These are phyloP conservation scores for Hydnomerulius pinastri DNA, from an alignment of 768 basidiomycete genomes.

Conservation along the genomic window DNA sequence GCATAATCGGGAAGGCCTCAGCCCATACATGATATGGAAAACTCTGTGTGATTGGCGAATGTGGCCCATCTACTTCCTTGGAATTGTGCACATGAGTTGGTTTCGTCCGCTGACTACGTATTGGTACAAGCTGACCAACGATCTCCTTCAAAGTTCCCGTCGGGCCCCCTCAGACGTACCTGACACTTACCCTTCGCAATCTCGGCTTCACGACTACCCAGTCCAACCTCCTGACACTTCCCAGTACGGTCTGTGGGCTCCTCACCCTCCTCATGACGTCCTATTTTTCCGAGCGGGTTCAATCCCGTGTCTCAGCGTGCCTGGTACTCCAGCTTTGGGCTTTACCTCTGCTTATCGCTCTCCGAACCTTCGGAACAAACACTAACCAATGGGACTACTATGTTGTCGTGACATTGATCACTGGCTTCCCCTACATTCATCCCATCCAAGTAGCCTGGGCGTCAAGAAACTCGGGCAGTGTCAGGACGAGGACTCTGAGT, in stretches of 20 bases:
- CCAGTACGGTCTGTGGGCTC: slow-evolving; percentile 55
- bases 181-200: slow-evolving; percentile 61
- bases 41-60: slow-evolving; percentile 63
- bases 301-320: slow-evolving; percentile 56
- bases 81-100: neutral
- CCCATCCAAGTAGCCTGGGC: slow-evolving; percentile 55
- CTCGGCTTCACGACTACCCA: slow-evolving; percentile 65
- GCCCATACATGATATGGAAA: slow-evolving; percentile 49
- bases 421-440: slow-evolving; percentile 50
- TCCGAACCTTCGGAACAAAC: slow-evolving; percentile 48
- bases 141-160: slow-evolving; percentile 32
- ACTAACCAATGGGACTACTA: slow-evolving; percentile 61
- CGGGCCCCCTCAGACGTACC: slow-evolving; percentile 59
- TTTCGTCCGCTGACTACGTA: slow-evolving; percentile 1
- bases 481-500: slow-evolving; percentile 49
- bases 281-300: slow-evolving; percentile 54
- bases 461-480: slow-evolving; percentile 61
- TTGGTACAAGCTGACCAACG: too few relatives aligned
- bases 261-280: slow-evolving; percentile 48
- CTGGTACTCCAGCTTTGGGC: slow-evolving; percentile 63
- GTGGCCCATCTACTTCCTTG: slow-evolving; percentile 66
- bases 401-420: slow-evolving; percentile 52
- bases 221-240: slow-evolving; percentile 63
- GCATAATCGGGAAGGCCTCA: slow-evolving; percentile 69
- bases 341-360: slow-evolving; percentile 57